phyloP scores from a whole-genome alignment of 1,139 yeast genomes.

The Lodderomyces orthopsilosis region DNA sequence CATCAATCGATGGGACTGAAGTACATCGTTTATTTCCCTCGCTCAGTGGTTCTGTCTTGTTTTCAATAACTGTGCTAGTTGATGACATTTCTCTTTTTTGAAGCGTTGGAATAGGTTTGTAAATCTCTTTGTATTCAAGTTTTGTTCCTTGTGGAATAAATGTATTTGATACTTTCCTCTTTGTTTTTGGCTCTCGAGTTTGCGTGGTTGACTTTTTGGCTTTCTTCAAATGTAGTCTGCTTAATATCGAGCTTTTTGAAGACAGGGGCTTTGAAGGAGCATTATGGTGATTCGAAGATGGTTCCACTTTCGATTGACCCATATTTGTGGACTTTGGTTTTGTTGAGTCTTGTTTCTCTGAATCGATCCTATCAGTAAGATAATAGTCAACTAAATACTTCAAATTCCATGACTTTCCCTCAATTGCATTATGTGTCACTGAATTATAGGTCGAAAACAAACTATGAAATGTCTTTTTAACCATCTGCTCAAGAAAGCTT shows the following conservation, averaged over 20 bases:
- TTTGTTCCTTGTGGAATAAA: conserved; percentile 13
- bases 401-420: conserved; percentile 23
- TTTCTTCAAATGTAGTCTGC: background rate
- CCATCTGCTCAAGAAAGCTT: background rate
- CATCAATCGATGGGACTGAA: conserved; percentile 8
- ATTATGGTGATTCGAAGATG: background rate
- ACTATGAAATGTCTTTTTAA: background rate
- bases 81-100: conserved; percentile 7
- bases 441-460: conserved; percentile 19
- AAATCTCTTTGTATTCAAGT: conserved; percentile 17
- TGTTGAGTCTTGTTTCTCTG: background rate
- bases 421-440: conserved; percentile 23
- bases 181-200: background rate
- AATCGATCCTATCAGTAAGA: background rate
- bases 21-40: background rate
- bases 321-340: background rate
- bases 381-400: background rate
- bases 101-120: conserved; percentile 19
- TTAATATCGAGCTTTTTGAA: background rate
- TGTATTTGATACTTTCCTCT: conserved; percentile 8
- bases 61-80: conserved; percentile 1
- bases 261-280: background rate
- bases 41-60: background rate
- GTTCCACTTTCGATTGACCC: background rate
- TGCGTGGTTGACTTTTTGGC: background rate